These are phyloP conservation scores for Plasmopara viticola DNA, from an alignment of 352 stramenopile species.

Conservation along the genomic window DNA sequence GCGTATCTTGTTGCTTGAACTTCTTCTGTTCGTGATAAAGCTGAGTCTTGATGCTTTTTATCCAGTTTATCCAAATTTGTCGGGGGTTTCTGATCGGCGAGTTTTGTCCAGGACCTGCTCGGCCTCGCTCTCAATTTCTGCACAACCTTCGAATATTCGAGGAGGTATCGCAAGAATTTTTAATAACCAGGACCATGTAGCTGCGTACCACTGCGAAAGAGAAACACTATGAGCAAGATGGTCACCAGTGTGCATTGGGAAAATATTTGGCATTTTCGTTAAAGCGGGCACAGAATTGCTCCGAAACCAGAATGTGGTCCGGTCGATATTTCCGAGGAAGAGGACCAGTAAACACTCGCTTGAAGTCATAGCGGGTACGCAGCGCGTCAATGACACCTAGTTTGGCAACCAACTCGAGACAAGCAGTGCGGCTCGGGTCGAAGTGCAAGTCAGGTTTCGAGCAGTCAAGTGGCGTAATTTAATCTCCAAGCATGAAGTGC, in stretches of 20 bases:
- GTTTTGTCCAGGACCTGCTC: neutral
- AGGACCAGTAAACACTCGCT: neutral
- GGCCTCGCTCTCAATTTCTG: neutral
- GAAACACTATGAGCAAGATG: neutral
- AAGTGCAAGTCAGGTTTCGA: too few relatives aligned
- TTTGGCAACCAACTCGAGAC: neutral
- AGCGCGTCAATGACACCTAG: neutral
- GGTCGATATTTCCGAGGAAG: neutral
- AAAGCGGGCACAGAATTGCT: neutral
- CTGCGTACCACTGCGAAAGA: too few relatives aligned
- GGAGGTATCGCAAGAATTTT: neutral
- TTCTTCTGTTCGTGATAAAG: neutral
- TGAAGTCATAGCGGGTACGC: neutral
- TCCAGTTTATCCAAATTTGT: neutral
- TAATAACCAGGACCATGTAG: neutral
- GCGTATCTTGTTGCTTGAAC: neutral
- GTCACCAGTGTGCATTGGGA: too few relatives aligned
- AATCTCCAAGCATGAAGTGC: neutral
- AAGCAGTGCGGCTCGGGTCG: neutral
- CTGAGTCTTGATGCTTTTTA: neutral
- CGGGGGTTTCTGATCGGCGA: neutral
- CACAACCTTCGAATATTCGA: neutral
- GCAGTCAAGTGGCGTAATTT: too few relatives aligned
- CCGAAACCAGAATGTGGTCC: neutral
- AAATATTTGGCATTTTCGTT: neutral